phyloP scores from a whole-genome alignment of 148 eudicot species.

The Cornus kousa region DNA sequence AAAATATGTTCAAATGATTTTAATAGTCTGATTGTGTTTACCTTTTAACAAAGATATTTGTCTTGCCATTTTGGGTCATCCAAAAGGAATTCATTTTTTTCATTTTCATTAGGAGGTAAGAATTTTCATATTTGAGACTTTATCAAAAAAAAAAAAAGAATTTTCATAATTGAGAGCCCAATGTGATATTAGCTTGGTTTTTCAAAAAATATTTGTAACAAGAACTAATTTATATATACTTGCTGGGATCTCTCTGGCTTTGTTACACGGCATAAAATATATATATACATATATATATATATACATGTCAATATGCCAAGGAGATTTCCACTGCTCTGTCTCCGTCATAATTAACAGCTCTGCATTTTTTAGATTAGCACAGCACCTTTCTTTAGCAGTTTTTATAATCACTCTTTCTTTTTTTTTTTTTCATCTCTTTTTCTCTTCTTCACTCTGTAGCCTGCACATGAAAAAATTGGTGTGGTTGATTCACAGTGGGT shows the following conservation, averaged over 20 bases:
- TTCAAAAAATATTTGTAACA: neutral
- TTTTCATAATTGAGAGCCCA: no score
- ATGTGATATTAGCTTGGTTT: no score
- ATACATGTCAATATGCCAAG: neutral
- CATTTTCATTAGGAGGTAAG: no score
- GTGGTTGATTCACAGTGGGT: slow-evolving; percentile 89
- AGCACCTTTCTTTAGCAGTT: neutral
- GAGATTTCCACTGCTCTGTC: no score
- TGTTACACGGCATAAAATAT: neutral
- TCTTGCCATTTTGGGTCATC: neutral
- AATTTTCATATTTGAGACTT: no score
- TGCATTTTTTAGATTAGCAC: slow-evolving; percentile 3
- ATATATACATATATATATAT: no score
- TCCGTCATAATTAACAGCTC: no score
- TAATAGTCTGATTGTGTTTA: neutral
- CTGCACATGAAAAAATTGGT: slow-evolving; percentile 91
- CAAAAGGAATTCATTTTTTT: no score
- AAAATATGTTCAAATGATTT: neutral
- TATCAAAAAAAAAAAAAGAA: no score
- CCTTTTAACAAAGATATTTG: neutral
- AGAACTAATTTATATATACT: neutral
- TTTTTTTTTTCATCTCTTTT: neutral
- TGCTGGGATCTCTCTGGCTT: neutral
- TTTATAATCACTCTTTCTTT: neutral
- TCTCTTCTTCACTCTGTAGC: slow-evolving; percentile 34